These are phyloP conservation scores for Podila minutissima DNA, from an alignment of 192 early-diverging fungal species.

Conservation along the genomic window DNA sequence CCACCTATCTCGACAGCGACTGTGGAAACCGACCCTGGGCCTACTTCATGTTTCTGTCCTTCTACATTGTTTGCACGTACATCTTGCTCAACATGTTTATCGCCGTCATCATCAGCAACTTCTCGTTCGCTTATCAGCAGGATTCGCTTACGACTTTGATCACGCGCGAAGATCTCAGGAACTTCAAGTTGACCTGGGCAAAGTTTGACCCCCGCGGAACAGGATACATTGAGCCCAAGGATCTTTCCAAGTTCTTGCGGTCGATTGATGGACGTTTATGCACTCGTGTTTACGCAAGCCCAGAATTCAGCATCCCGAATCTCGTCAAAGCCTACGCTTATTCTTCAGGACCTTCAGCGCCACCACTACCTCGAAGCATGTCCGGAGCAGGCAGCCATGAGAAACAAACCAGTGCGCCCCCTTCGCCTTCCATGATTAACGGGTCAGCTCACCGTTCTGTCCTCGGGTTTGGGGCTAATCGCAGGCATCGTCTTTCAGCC, in stretches of 20 bases:
- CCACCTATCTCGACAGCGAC: constrained; percentile 57
- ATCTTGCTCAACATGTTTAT: constrained; percentile 69
- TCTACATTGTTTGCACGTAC: constrained; percentile 72
- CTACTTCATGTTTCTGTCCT: constrained; percentile 64
- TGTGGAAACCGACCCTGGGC: constrained; percentile 64
- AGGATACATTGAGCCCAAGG: constrained; percentile 58
- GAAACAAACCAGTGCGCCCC: not conserved
- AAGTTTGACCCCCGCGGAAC: constrained; percentile 59
- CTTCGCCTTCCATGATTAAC: constrained; percentile 15
- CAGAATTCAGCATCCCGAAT: constrained; percentile 18
- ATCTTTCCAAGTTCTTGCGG: constrained; percentile 57
- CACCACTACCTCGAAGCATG: not conserved
- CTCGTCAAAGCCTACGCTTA: constrained; percentile 21
- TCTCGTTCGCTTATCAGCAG: constrained; percentile 68
- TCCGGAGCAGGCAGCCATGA: not conserved
- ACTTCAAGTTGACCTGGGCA: constrained; percentile 66
- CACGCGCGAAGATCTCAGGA: constrained; percentile 66
- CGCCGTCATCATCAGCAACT: constrained; percentile 68
- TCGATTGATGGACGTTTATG: constrained; percentile 38
- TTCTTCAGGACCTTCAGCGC: not conserved
- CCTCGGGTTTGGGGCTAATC: constrained; percentile 1
- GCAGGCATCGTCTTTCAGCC: constrained; percentile 13
- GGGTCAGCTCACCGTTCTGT: constrained; percentile 15
- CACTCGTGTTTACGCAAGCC: constrained; percentile 26
- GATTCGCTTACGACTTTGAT: constrained; percentile 62